Evolutionary conservation across 1,139 yeast genomes (phyloP).

Genomic region (Geotrichum siamense): DNA sequence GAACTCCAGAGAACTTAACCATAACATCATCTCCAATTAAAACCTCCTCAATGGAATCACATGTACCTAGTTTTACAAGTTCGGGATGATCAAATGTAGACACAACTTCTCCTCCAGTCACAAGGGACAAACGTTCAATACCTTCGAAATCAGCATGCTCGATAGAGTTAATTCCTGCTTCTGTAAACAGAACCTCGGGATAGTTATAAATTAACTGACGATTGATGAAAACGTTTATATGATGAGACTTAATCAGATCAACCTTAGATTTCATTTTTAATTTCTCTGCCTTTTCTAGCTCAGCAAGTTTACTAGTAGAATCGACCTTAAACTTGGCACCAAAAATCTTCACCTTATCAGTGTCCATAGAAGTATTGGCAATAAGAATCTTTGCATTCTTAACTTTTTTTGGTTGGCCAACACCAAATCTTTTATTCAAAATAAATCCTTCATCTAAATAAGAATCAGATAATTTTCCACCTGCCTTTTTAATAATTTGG

Average conservation of each 20-base stretch:
- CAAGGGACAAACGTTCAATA: constrained; percentile 90
- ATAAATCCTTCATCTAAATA: constrained; percentile 94
- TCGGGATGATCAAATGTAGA: constrained; percentile 95
- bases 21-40: constrained; percentile 84
- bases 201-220: constrained; percentile 95
- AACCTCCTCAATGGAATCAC: constrained; percentile 85
- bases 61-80: constrained; percentile 74
- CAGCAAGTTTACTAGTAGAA: constrained; percentile 90
- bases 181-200: constrained; percentile 93
- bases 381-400: constrained; percentile 80
- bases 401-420: constrained; percentile 81
- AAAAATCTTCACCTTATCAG: constrained; percentile 92
- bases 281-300: constrained; percentile 91
- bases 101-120: constrained; percentile 96
- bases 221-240: constrained; percentile 85
- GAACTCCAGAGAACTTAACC: constrained; percentile 88
- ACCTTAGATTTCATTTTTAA: constrained; percentile 88
- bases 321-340: constrained; percentile 98
- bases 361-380: constrained; percentile 95
- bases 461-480: constrained; percentile 88
- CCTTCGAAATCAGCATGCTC: constrained; percentile 99
- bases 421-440: constrained; percentile 85
- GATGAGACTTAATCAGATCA: constrained; percentile 73
- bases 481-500: constrained; percentile 86
- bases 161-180: constrained; percentile 78